A percentile compares a stretch with the other conserved stretches of the same genome.
phyloP scores from a whole-genome alignment of 192 early-diverging fungal species.

The Entomortierella lignicola region DNA sequence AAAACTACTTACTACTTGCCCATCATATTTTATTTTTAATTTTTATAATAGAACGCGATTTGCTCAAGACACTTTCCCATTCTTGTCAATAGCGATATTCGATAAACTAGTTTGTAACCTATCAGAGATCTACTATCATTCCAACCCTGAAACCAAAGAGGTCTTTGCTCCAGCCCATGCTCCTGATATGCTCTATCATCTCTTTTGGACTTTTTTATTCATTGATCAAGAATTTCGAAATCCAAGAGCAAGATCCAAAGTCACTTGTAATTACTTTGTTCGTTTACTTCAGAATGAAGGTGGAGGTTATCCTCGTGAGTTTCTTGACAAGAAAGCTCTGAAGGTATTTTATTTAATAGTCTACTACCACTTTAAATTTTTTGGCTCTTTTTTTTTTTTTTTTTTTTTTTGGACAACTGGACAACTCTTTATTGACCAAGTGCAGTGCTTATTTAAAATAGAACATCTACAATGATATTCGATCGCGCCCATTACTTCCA shows the following conservation, averaged over 20 bases:
- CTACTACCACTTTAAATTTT: no score
- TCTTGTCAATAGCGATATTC: slow-evolving; percentile 38
- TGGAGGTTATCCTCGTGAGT: slow-evolving; percentile 33
- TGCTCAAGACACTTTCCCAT: slow-evolving; percentile 29
- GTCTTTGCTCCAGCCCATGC: slow-evolving; percentile 32
- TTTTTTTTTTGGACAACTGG: not conserved
- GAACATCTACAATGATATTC: slow-evolving; percentile 52
- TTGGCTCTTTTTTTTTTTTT: not conserved
- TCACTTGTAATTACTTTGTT: slow-evolving; percentile 49
- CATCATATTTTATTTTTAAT: not conserved
- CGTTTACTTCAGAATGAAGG: slow-evolving; percentile 35
- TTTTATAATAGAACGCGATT: slow-evolving; percentile 38
- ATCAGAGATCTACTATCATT: slow-evolving; percentile 41
- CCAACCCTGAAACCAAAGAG: slow-evolving; percentile 46
- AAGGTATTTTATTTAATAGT: no score
- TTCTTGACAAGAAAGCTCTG: slow-evolving; percentile 44
- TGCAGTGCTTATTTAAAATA: not conserved
- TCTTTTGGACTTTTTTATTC: slow-evolving; percentile 52
- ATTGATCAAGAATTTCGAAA: slow-evolving; percentile 54
- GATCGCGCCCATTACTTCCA: slow-evolving; percentile 31
- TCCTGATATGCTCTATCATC: slow-evolving; percentile 27
- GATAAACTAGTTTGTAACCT: slow-evolving; percentile 47
- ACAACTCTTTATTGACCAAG: not conserved
- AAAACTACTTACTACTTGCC: not conserved
- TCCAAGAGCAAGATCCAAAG: slow-evolving; percentile 30